phyloP scores from a whole-genome alignment of 148 eudicot species.

The Persicaria maculosa region DNA sequence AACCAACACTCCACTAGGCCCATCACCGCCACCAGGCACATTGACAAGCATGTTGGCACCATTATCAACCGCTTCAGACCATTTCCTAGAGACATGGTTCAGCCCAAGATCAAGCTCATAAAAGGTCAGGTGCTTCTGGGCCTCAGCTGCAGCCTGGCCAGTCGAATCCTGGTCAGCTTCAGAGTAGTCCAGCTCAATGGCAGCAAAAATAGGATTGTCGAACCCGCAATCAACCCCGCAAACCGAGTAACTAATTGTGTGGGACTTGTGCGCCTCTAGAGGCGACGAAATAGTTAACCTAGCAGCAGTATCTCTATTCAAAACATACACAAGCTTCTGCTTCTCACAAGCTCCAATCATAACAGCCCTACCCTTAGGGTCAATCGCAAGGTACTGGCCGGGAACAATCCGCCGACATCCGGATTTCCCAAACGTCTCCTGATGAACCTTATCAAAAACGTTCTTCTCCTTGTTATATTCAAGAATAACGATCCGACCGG shows the following conservation, averaged over 20 bases:
- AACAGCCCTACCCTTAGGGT: constrained; percentile 91
- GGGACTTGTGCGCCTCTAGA: constrained; percentile 92
- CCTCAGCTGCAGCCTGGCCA: constrained; percentile 78
- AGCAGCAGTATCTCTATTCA: constrained; percentile 87
- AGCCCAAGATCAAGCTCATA: constrained; percentile 96
- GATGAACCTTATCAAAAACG: constrained; percentile 72
- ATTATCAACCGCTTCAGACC: constrained; percentile 94
- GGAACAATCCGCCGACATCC: constrained; percentile 93
- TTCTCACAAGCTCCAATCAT: constrained; percentile 97
- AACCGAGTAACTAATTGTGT: constrained; percentile 63
- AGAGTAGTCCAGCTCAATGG: constrained; percentile 89
- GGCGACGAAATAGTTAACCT: constrained; percentile 88
- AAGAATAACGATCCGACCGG: constrained; percentile 78
- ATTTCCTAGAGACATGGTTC: constrained; percentile 97
- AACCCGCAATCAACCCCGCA: constrained; percentile 98
- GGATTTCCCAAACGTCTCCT: constrained; percentile 89
- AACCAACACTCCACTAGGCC: constrained; percentile 96
- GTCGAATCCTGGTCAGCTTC: constrained; percentile 94
- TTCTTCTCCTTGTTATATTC: constrained; percentile 82
- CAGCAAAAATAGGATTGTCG: constrained; percentile 93
- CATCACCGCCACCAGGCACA: constrained; percentile 97
- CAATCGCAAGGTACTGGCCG: constrained; percentile 80
- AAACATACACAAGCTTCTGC: constrained; percentile 92
- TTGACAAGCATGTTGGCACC: constrained; percentile 96
- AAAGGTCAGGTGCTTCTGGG: constrained; percentile 85